These are phyloP conservation scores for Sporothrix brasiliensis DNA, from an alignment of 2,329 filamentous ascomycete genomes.

Conservation along the genomic window DNA sequence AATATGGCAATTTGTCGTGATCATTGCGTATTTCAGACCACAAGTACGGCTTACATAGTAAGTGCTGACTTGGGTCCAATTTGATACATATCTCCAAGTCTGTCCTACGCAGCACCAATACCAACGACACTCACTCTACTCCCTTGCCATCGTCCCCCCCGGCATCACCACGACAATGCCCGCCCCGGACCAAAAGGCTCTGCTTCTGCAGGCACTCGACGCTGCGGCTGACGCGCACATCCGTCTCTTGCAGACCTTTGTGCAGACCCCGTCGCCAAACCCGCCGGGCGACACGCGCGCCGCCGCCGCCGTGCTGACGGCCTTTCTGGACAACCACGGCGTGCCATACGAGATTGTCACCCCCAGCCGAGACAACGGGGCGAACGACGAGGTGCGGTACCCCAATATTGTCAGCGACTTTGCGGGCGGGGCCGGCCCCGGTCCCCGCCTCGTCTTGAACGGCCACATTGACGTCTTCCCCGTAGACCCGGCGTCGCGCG, in stretches of 20 bases:
- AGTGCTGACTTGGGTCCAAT: no score
- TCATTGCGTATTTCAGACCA: not conserved
- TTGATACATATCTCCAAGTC: no score
- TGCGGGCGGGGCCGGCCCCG: conserved; percentile 20
- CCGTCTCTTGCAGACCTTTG: conserved; percentile 28
- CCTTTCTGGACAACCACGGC: conserved; percentile 2
- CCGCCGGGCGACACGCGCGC: conserved; percentile 26
- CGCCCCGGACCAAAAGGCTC: not conserved
- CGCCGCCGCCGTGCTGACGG: conserved; percentile 12
- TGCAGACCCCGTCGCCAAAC: conserved; percentile 30
- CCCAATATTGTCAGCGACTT: conserved; percentile 33
- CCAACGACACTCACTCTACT: not conserved
- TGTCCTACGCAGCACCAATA: not conserved
- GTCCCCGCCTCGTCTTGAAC: conserved; percentile 29
- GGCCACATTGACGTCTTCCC: conserved; percentile 33
- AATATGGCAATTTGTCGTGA: not conserved
- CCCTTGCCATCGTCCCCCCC: not conserved
- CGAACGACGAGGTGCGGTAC: not conserved
- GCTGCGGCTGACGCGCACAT: conserved; percentile 19
- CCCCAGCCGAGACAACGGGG: conserved; percentile 13
- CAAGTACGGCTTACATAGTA: no score
- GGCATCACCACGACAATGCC: not conserved
- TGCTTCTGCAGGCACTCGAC: conserved; percentile 26
- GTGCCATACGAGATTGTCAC: conserved; percentile 15
- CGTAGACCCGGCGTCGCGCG: conserved; percentile 15